These are phyloP conservation scores for Lodderomyces margitis DNA, from an alignment of 1,139 yeast species.

Conservation along the genomic window DNA sequence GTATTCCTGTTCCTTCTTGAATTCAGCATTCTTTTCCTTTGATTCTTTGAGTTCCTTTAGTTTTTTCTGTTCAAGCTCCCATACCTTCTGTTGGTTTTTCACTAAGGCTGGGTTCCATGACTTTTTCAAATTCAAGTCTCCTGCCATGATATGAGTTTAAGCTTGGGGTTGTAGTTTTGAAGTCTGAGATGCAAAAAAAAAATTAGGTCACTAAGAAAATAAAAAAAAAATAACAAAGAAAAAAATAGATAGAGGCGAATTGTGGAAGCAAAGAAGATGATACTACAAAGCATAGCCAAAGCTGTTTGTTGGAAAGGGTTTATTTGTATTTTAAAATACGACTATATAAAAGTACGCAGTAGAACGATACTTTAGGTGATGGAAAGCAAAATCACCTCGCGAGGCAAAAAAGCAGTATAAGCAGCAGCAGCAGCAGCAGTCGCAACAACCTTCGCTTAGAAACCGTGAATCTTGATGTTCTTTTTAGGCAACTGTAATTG, in stretches of 20 bases:
- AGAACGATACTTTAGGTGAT: background rate
- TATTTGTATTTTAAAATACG: background rate
- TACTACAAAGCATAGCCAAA: background rate
- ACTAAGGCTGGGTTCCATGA: constrained; percentile 94
- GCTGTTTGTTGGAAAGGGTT: background rate
- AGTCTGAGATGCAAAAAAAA: background rate
- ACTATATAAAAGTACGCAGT: background rate
- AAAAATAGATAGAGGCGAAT: too few relatives aligned
- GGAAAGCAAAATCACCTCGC: too few relatives aligned
- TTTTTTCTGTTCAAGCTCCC: constrained; percentile 80
- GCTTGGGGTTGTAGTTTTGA: background rate
- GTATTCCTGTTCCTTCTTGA: constrained; percentile 61
- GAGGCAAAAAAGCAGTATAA: too few relatives aligned
- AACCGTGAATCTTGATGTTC: constrained; percentile 97
- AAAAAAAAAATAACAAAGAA: background rate
- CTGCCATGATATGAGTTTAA: constrained; percentile 44
- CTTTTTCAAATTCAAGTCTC: constrained; percentile 84
- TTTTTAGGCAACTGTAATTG: constrained; percentile 91
- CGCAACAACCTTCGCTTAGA: constrained; percentile 40
- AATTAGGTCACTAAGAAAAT: background rate
- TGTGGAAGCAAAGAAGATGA: too few relatives aligned
- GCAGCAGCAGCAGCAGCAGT: too few relatives aligned
- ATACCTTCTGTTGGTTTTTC: constrained; percentile 82
- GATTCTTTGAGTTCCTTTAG: constrained; percentile 68
- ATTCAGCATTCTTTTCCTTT: constrained; percentile 63